Percentiles rank a stretch among this genome's conserved stretches.
phyloP scores from a whole-genome alignment of 257 asterid species.

The Penstemon barbatus region DNA sequence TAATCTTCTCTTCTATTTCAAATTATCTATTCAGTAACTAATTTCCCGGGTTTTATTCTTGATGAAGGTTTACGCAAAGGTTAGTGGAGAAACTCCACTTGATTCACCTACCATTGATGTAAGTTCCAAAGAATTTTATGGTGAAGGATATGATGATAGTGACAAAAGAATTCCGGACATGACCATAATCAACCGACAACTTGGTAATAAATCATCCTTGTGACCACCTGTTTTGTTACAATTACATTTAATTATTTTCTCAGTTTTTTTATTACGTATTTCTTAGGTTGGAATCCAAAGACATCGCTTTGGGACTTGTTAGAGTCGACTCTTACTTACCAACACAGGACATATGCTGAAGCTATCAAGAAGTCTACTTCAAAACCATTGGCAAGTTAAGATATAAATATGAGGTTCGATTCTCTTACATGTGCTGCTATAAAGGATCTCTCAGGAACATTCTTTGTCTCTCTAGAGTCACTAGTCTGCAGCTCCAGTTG shows the following conservation, averaged over 20 bases:
- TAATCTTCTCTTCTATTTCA: background rate
- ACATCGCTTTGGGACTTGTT: conserved; percentile 73
- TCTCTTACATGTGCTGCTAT: conserved; percentile 18
- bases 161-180: conserved; percentile 81
- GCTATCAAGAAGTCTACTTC: conserved; percentile 71
- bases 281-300: conserved; percentile 68
- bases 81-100: conserved; percentile 59
- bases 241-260: background rate
- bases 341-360: conserved; percentile 72
- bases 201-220: conserved; percentile 41
- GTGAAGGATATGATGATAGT: conserved; percentile 77
- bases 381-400: conserved; percentile 52
- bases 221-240: background rate
- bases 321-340: conserved; percentile 75
- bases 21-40: background rate
- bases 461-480: conserved; percentile 21
- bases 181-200: conserved; percentile 70
- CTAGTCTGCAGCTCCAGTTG: conserved; percentile 23
- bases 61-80: conserved; percentile 61
- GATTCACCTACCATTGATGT: conserved; percentile 63
- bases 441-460: conserved; percentile 10
- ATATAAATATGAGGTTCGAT: background rate
- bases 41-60: background rate
- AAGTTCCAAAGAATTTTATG: conserved; percentile 73
- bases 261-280: background rate